These are phyloP conservation scores for Glarea lozoyensis DNA, from an alignment of 495 filamentous ascomycete genomes.

Conservation along the genomic window DNA sequence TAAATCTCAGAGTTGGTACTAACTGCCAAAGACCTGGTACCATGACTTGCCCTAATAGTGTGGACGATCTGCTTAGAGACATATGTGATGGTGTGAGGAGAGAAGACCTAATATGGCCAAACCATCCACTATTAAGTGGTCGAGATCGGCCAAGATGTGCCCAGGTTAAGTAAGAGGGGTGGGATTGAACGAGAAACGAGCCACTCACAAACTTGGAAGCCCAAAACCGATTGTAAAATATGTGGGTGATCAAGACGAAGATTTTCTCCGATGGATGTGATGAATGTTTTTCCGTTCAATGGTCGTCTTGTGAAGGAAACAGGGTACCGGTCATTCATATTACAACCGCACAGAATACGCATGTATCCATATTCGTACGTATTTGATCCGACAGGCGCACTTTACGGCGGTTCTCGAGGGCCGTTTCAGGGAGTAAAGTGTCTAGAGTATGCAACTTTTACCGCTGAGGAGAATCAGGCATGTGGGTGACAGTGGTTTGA, in stretches of 20 bases:
- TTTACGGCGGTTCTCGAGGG: slow-evolving; percentile 1
- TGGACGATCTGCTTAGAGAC: slow-evolving; percentile 13
- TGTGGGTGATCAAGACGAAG: not conserved
- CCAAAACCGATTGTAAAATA: not conserved
- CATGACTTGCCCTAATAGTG: slow-evolving; percentile 7
- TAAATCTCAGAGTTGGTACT: slow-evolving; percentile 14
- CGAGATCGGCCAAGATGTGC: slow-evolving; percentile 9
- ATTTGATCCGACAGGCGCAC: slow-evolving; percentile 5
- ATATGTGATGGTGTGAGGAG: slow-evolving; percentile 8
- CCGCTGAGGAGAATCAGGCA: slow-evolving; percentile 10
- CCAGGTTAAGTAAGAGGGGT: slow-evolving; percentile 4
- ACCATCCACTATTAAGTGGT: too few species aligned
- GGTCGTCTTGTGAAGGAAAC: not conserved
- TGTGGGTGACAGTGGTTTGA: slow-evolving; percentile 13
- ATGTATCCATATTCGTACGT: slow-evolving; percentile 9
- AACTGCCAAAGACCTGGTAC: slow-evolving; percentile 10
- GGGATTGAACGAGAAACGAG: not conserved
- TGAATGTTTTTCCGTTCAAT: not conserved
- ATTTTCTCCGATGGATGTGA: not conserved
- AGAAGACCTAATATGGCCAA: too few species aligned
- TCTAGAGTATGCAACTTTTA: slow-evolving; percentile 2
- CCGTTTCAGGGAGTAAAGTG: not conserved
- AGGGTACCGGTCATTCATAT: slow-evolving; percentile 8
- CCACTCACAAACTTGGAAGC: slow-evolving; percentile 9
- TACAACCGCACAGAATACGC: slow-evolving; percentile 8